Percentiles rank a stretch among this genome's conserved stretches.
Conservation (phyloP, 164 flowering plant genomes). For the Chimonanthus praecox region DNA sequence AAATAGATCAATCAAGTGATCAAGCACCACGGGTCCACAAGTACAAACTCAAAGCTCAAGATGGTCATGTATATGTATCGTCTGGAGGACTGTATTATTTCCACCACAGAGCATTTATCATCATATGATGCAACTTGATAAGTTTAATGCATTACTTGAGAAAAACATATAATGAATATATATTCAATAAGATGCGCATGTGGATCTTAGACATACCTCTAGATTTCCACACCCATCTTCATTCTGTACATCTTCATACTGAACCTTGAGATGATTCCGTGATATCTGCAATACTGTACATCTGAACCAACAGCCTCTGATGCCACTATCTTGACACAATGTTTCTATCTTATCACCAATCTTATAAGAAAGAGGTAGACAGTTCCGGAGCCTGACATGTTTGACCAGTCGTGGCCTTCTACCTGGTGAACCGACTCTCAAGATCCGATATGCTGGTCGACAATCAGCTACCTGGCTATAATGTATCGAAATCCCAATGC, state of each 20-base stretch:
- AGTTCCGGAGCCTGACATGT: slow-evolving; percentile 20
- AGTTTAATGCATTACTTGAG: not conserved
- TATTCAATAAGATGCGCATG: not conserved
- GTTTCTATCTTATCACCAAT: slow-evolving; percentile 67
- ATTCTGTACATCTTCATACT: slow-evolving; percentile 66
- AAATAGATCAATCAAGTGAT: not conserved
- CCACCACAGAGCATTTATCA: not conserved
- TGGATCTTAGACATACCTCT: slow-evolving; percentile 49
- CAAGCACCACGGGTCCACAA: not conserved
- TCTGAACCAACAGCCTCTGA: slow-evolving; percentile 92
- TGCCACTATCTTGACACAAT: slow-evolving; percentile 87
- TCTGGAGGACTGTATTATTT: no score
- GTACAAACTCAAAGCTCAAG: not conserved
- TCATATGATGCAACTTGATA: not conserved
- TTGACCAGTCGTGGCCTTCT: slow-evolving; percentile 30
- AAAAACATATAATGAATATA: not conserved
- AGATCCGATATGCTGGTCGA: slow-evolving; percentile 24
- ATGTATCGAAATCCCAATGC: slow-evolving; percentile 19
- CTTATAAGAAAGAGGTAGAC: slow-evolving; percentile 28
- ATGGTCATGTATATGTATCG: no score
- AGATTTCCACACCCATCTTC: slow-evolving; percentile 69
- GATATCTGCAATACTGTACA: slow-evolving; percentile 57
- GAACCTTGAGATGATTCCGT: slow-evolving; percentile 57
- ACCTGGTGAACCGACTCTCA: slow-evolving; percentile 27
- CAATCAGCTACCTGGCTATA: slow-evolving; percentile 13